Evolutionary conservation across 441 rosid species (phyloP).

Genomic region (Flueggea neowawraea): DNA sequence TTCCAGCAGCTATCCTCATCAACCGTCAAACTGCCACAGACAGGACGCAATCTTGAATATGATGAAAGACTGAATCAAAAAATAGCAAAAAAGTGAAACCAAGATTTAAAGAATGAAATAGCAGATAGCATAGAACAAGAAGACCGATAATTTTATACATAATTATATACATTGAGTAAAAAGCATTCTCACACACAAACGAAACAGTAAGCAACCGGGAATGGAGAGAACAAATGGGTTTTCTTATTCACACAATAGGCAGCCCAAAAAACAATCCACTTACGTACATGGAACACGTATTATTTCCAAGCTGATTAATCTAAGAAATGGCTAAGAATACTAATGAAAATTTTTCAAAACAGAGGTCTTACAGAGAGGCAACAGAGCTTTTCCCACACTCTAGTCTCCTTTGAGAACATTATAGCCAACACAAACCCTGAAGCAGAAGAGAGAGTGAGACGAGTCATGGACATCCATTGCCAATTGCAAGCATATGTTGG

Average conservation of each 20-base stretch:
- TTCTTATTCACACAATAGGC: conserved; percentile 55
- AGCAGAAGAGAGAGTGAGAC: conserved; percentile 12
- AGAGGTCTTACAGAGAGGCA: conserved; percentile 37
- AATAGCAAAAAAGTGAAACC: no score
- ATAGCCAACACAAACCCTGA: conserved; percentile 22
- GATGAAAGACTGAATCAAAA: no score
- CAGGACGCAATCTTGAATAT: no score
- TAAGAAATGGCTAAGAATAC: conserved; percentile 40
- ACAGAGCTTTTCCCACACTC: conserved; percentile 10
- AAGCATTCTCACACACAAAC: conserved; percentile 2
- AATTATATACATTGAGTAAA: conserved; percentile 10
- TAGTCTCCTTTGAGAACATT: conserved; percentile 28
- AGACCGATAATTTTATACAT: background rate
- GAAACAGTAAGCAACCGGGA: conserved; percentile 8
- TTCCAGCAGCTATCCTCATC: no score
- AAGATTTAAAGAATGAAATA: background rate
- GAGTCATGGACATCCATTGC: conserved; percentile 6
- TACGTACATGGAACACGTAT: conserved; percentile 40
- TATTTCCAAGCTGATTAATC: conserved; percentile 46
- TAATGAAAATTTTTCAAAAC: conserved; percentile 17
- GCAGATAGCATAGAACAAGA: conserved; percentile 5
- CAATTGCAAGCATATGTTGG: conserved; percentile 5
- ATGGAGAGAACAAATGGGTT: conserved; percentile 28
- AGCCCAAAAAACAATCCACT: conserved; percentile 42
- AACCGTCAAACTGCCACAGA: no score